Evolutionary conservation across 2,329 filamentous ascomycete species (phyloP), one percentile per base, ranked within the genome.

Genomic region (Pezizomycotina sp.): DNA sequence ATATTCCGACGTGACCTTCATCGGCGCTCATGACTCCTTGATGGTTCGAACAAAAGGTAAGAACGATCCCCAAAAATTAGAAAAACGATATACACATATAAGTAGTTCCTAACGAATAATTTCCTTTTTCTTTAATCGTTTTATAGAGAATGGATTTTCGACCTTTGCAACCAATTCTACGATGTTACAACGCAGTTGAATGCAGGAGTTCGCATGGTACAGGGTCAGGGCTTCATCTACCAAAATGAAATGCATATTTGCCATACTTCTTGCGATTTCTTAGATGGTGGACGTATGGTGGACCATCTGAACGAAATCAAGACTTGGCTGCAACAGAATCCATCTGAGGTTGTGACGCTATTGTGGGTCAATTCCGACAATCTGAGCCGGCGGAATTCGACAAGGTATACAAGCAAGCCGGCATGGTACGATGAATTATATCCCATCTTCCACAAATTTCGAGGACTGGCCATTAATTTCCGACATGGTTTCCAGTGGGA

Each of bases 11-110:
- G 68, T 89, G 49, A 84, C 79, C 3, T 68, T 84, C 55, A 69
- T 86, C 52, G 78, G 78, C 14, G 77, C 76, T 12, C 79, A 84
- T 59, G 68, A 83, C 58, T n/a, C n/a, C n/a, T n/a, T n/a, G n/a
- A n/a, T n/a, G n/a, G n/a, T n/a, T n/a, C n/a, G n/a, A n/a, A n/a
- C n/a, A n/a, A n/a, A n/a, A n/a, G n/a, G n/a, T n/a, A n/a, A n/a
- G n/a, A n/a, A n/a, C n/a, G n/a, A n/a, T n/a, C n/a, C n/a, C n/a
- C n/a, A n/a, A n/a, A n/a, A n/a, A n/a, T n/a, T n/a, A n/a, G n/a
- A n/a, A n/a, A n/a, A n/a, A n/a, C n/a, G n/a, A n/a, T n/a, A n/a
- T n/a, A n/a, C n/a, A n/a, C n/a, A n/a, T n/a, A n/a, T n/a, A n/a
- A n/a, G n/a, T n/a, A n/a, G n/a, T n/a, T n/a, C n/a, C n/a, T n/a